Conservation (phyloP, 345 rosid genomes). For the Dimocarpus longan region DNA sequence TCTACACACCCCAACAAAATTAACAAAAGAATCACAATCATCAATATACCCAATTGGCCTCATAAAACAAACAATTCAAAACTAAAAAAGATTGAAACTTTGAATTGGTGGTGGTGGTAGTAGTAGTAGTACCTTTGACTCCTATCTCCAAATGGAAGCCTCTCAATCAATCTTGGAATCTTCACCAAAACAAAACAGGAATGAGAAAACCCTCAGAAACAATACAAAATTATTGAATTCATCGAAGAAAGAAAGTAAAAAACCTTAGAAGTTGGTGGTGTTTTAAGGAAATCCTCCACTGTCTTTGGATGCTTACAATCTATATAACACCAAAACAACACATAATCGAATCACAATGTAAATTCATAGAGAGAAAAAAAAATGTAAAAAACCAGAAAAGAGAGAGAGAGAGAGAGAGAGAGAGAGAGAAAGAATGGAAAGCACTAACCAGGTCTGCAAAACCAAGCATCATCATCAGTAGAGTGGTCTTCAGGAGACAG, state of each 20-base stretch:
- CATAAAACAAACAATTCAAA: neutral
- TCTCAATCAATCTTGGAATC: constrained; percentile 39
- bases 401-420: too few species aligned
- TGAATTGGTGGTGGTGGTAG: neutral
- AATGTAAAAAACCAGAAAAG: neutral
- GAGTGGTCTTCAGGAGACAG: constrained; percentile 38
- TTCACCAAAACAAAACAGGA: constrained; percentile 22
- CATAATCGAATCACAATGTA: neutral
- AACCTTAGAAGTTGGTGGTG: constrained; percentile 56
- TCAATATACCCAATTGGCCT: constrained; percentile 19
- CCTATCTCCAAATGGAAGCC: constrained; percentile 38
- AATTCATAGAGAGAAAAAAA: neutral
- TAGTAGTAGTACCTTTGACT: constrained; percentile 44
- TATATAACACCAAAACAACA: constrained; percentile 16
- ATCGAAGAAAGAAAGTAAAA: constrained; percentile 2
- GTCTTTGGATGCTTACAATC: constrained; percentile 88
- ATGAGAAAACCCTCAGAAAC: neutral
- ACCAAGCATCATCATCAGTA: constrained; percentile 66
- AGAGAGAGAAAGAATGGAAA: too few species aligned
- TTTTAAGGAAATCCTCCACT: constrained; percentile 67
- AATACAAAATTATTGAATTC: neutral
- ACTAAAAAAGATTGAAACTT: neutral
- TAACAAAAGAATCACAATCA: neutral
- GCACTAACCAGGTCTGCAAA: constrained; percentile 75
- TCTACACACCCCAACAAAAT: constrained; percentile 29